phyloP scores from a whole-genome alignment of 768 basidiomycete genomes.

The Leccinum disarticulatum region DNA sequence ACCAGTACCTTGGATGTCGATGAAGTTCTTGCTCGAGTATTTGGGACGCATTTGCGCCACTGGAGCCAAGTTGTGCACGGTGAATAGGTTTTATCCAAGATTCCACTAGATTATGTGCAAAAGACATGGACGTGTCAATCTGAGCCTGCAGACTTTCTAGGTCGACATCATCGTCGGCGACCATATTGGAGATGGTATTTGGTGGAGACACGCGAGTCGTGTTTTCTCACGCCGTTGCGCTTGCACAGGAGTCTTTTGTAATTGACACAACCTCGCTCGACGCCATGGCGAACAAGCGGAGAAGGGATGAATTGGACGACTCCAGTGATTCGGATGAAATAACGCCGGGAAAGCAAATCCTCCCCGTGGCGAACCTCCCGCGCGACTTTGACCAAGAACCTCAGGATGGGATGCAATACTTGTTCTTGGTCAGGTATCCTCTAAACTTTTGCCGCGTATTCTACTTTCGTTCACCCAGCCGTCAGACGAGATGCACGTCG shows the following conservation, averaged over 20 bases:
- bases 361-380: conserved; percentile 83
- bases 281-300: conserved; percentile 49
- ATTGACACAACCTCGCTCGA: background rate
- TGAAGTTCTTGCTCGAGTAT: conserved; percentile 69
- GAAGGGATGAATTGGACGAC: conserved; percentile 48
- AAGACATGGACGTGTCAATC: conserved; percentile 77
- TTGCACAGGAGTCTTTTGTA: background rate
- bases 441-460: background rate
- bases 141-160: conserved; percentile 74
- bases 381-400: conserved; percentile 63
- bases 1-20: conserved; percentile 62
- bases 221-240: conserved; percentile 22
- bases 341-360: conserved; percentile 63
- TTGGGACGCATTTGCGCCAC: conserved; percentile 38
- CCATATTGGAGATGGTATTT: conserved; percentile 20
- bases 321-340: conserved; percentile 64
- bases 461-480: conserved; percentile 8
- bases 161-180: conserved; percentile 59
- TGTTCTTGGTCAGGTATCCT: conserved; percentile 75
- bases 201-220: background rate
- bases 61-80: conserved; percentile 38
- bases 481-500: conserved; percentile 67
- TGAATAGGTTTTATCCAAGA: conserved; percentile 70
- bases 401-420: conserved; percentile 72
- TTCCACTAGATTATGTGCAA: conserved; percentile 68